Evolutionary conservation across 2,329 filamentous ascomycete species (phyloP).

Genomic region (Lithohypha guttulata): DNA sequence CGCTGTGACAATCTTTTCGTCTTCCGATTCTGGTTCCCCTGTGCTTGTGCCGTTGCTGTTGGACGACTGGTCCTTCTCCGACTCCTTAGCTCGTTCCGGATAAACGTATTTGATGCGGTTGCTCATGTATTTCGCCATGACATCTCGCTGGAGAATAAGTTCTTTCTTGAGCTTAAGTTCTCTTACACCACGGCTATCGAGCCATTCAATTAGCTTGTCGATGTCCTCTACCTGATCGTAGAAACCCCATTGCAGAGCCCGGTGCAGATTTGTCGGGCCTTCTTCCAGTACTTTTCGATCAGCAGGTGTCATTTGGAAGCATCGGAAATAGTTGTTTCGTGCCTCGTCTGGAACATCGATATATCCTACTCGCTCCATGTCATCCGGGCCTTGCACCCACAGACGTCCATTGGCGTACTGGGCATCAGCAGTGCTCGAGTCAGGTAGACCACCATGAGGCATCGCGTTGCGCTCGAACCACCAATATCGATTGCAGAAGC

Average conservation of each 20-base stretch:
- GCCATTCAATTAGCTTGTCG: constrained; percentile 71
- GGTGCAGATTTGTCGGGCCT: constrained; percentile 64
- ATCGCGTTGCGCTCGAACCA: constrained; percentile 99
- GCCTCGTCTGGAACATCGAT: constrained; percentile 64
- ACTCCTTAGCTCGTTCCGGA: constrained; percentile 9
- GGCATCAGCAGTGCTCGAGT: constrained; percentile 75
- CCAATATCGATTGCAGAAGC: constrained; percentile 97
- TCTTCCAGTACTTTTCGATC: constrained; percentile 82
- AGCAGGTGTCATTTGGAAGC: constrained; percentile 70
- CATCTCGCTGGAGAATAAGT: constrained; percentile 61
- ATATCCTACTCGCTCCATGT: constrained; percentile 75
- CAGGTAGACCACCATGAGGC: constrained; percentile 81
- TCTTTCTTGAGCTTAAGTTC: constrained; percentile 85
- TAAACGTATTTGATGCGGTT: constrained; percentile 64
- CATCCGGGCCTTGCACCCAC: constrained; percentile 92
- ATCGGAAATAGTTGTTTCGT: constrained; percentile 62
- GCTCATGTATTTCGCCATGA: constrained; percentile 69
- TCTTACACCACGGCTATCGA: constrained; percentile 75
- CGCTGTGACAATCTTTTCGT: constrained; percentile 23
- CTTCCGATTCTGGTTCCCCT: constrained; percentile 38
- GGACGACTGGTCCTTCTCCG: constrained; percentile 28
- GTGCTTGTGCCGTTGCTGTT: neutral
- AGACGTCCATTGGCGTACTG: constrained; percentile 88
- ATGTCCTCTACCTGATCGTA: constrained; percentile 71
- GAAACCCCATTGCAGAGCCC: constrained; percentile 80